A percentile compares a stretch with the other conserved stretches of the same genome.
Conservation (phyloP, 805 yeast genomes). For the Monosporozyma aerobia region DNA sequence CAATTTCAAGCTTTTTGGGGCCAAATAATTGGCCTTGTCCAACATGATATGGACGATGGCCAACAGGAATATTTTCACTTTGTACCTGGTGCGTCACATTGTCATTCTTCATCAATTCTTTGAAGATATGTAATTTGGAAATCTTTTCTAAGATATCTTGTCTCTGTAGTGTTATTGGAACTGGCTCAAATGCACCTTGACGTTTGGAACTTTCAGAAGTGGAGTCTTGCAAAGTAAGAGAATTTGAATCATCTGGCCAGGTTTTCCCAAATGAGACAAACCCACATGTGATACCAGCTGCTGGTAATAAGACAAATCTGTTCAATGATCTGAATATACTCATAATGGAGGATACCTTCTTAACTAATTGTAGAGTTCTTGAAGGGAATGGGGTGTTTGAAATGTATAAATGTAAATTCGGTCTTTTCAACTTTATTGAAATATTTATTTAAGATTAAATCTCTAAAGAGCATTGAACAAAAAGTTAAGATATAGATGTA, state of each 20-base stretch:
- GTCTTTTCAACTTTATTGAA: background rate
- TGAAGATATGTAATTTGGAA: constrained; percentile 12
- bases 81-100: constrained; percentile 21
- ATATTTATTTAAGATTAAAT: background rate
- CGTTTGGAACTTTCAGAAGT: background rate
- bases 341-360: background rate
- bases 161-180: constrained; percentile 17
- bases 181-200: background rate
- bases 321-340: constrained; percentile 3
- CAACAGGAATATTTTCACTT: constrained; percentile 44
- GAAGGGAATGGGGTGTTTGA: background rate
- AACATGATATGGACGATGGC: constrained; percentile 55
- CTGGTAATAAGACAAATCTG: constrained; percentile 21
- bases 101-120: constrained; percentile 15
- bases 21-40: constrained; percentile 68
- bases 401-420: background rate
- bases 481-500: too few species aligned
- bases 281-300: constrained; percentile 25
- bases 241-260: constrained; percentile 25
- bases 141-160: constrained; percentile 20
- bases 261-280: constrained; percentile 21
- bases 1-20: constrained; percentile 57
- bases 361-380: background rate
- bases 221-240: constrained; percentile 9
- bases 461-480: background rate